Percentiles rank a stretch among this genome's conserved stretches.
phyloP scores from a whole-genome alignment of 495 filamentous ascomycete genomes.

The Daldinia childiae region DNA sequence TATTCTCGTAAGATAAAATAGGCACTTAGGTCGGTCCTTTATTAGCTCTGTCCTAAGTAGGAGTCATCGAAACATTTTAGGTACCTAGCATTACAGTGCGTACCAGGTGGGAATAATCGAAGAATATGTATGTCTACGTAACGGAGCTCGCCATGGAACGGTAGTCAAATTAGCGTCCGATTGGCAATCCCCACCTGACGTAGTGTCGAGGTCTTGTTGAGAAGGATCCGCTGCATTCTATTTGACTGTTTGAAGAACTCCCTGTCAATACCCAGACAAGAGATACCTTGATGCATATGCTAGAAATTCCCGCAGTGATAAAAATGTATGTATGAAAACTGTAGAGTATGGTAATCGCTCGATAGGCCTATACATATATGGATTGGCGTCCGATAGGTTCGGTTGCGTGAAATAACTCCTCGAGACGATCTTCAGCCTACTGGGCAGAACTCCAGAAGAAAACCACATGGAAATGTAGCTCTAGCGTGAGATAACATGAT shows the following conservation, averaged over 20 bases:
- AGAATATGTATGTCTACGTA: background rate
- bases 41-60: background rate
- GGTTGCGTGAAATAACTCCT: too few species aligned
- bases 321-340: background rate
- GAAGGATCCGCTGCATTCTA: constrained; percentile 5
- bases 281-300: background rate
- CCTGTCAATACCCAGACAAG: background rate
- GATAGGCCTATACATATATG: too few species aligned
- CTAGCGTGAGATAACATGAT: constrained; percentile 22
- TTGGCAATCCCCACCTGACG: constrained; percentile 25
- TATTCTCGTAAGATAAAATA: background rate
- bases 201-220: constrained; percentile 13
- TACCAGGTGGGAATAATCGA: background rate
- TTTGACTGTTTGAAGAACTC: background rate
- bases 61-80: background rate
- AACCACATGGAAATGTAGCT: background rate
- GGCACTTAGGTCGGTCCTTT: background rate
- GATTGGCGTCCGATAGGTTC: too few species aligned
- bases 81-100: background rate
- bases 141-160: constrained; percentile 13
- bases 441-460: too few species aligned
- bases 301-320: constrained; percentile 36
- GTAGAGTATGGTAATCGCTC: too few species aligned
- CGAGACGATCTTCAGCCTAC: too few species aligned
- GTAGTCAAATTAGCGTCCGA: constrained; percentile 21